Base-by-base conservation (phyloP, 495 filamentous ascomycete genomes). In the Annulohypoxylon nitens region DNA sequence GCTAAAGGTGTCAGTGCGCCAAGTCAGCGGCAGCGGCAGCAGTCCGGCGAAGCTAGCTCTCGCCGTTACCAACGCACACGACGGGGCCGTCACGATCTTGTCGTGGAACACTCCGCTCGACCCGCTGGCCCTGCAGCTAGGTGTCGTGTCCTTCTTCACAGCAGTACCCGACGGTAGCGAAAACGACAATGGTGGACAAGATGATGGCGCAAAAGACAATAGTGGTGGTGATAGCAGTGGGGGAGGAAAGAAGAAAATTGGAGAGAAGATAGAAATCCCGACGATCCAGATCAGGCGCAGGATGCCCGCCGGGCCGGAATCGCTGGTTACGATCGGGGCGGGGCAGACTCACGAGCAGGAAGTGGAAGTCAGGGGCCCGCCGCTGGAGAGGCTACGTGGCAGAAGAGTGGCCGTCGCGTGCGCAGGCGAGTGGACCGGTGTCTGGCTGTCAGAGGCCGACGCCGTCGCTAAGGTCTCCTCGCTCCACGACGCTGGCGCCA, bases 41-140 rank as follows among this genome's bases (percentile, higher is more conserved):
- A 47, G 61, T 0, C 71, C 77, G 39, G 68, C 68, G 23, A 75
- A 76, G 51, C 55, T 83, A 41, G 75, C 59, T 0, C 55, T 81
- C 10, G 80, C 81, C 1, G 76, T 88, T n/a, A 78, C 78, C 50
- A 89, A 88, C 66, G 75, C 77, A 1, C 75, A 79, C 33, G 51
- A 72, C 0, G 39, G 74, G 8, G 79, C 86, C 30, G 75, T 87
- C 12, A 88, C 86, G 1, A 48, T 89, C 16, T 78, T 88, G 11
- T 78, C 71, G 41, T 88, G 84, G 84, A 76, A 81, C 54, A 83
- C 83, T 4, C 87, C 87, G 5, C 72, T 88, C 8, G 87, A 88
- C 65, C 69, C 80, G 4, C 64, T 79, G 30, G 86, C 86, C 9
- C 76, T 82, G 25, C 71, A 83, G 20, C 75, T 87, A 9, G 85